Conservation (phyloP, 495 filamentous ascomycete genomes). For the Neurospora pannonica region DNA sequence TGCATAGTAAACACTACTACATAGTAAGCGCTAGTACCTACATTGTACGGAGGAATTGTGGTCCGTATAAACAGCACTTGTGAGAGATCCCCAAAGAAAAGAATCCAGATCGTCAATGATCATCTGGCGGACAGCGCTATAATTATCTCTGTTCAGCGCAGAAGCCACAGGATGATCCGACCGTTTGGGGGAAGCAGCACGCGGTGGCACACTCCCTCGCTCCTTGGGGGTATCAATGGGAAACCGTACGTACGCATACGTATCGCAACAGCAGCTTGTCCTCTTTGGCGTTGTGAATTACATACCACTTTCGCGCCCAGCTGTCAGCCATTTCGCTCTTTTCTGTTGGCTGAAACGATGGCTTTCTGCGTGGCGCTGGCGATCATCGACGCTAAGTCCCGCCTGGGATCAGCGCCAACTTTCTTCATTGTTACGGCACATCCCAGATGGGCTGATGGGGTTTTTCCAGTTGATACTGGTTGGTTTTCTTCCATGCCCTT, state of each 20-base stretch:
- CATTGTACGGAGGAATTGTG: neutral
- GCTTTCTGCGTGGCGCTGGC: slow-evolving; percentile 14
- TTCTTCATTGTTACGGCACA: neutral
- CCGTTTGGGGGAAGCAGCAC: neutral
- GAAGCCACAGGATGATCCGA: neutral
- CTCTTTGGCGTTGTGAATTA: neutral
- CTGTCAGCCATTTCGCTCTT: neutral
- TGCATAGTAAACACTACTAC: neutral
- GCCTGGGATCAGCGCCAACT: neutral
- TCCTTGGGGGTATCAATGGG: neutral
- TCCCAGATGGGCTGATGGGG: neutral
- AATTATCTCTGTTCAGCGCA: neutral
- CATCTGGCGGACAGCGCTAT: neutral
- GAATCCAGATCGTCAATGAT: neutral
- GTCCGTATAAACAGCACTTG: neutral
- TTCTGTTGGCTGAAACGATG: slow-evolving; percentile 9
- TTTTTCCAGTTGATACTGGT: neutral
- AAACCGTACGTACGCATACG: neutral
- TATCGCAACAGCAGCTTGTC: neutral
- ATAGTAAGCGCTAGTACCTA: neutral
- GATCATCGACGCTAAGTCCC: slow-evolving; percentile 15
- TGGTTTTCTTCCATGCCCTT: neutral
- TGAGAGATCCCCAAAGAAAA: neutral
- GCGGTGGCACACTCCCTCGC: neutral
- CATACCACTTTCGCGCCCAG: neutral